Base-by-base conservation (phyloP, 306 rosid species). In the Dalbergia cultrata region DNA sequence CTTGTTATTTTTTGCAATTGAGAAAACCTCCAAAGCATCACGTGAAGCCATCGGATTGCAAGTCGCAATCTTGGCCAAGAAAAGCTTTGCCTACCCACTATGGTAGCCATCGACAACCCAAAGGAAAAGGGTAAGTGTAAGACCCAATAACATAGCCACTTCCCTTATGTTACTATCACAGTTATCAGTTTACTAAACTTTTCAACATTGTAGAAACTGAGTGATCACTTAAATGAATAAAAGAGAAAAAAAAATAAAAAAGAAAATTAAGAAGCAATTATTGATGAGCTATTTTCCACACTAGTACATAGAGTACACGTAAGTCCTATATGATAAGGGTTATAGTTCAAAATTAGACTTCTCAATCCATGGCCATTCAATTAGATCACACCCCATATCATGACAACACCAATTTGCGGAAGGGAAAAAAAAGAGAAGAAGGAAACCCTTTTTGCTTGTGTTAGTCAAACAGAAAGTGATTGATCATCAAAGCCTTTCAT, bases 381-480 rank as follows among this genome's bases (percentile, higher is more conserved):
- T 77, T 63, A 72, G 79, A 69, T 74, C 66, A 81, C 81, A 17
- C 45, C 34, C 74, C 58, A 72, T 52, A 17, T 68, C 77, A 62
- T 77, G 81, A 77, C 79, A 75, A 74, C 61, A 84, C 81, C 64
- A 81, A 13, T 13, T 3, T 37, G 41, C 31, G 3, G 2, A 26
- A 26, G 3, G 3, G 2, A 26, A 26, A 26, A 37, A 37, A 4
- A 37, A 5, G 5, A 37, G 86, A 69, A 61, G 8, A 76, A 83
- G 67, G 74, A 72, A 78, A 70, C 57, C 72, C 76, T 73, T 85
- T 74, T 75, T 78, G 79, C 74, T 80, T 50, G 78, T 45, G 87
- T 78, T 88, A 86, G 88, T 85, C 85, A 81, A 86, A 84, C 50
- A 75, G 92, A 87, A 80, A 87, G 92, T 81, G 89, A 84, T 79